Base-by-base conservation (phyloP, 2,329 filamentous ascomycete species). In the Beauveria brongniartii region DNA sequence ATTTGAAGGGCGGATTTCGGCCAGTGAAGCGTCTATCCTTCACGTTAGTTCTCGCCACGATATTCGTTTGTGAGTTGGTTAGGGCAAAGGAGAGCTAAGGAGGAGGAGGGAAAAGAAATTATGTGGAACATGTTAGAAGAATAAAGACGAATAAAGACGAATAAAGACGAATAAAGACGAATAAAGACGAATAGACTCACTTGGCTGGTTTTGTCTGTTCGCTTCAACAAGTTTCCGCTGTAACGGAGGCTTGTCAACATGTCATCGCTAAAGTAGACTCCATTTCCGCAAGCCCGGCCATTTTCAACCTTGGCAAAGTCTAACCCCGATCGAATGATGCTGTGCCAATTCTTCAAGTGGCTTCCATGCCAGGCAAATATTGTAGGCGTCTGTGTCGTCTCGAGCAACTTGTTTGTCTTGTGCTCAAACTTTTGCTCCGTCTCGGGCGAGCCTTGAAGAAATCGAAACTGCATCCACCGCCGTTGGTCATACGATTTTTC, bases 361-460 rank as follows among this genome's bases (percentile, higher is more conserved):
- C 90, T 95, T 6, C 92, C 92, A 71, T 97, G 92, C 87, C 89
- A 96, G 0, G 90, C 91, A 68, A 96, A 91, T 1, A 96, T 72
- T 0, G 90, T 93, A 0, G 89, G 88, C 65, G 84, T 4, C 62
- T 73, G 65, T 51, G 78, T 66, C 44, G 16, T 20, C 24, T 22
- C n/a, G 79, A 78, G 5, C 74, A 69, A 43, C 78, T 76, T 3
- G 94, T 78, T 16, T 86, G 84, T 24, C 83, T 73, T 7, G n/a
- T 56, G 18, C 85, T 75, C 55, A 69, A 97, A 96, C 2, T 84
- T 80, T 40, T 87, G 78, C 70, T 97, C 92, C 68, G 92, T 95
- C 68, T 96, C 91, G 0, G 91, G 91, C 0, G 91, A 88, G 9
- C 92, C 92, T 77, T 96, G 93, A 0, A 89, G 87, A 66, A 97